phyloP scores from a whole-genome alignment of 2,329 filamentous ascomycete species.

The Colletotrichum australisinense region DNA sequence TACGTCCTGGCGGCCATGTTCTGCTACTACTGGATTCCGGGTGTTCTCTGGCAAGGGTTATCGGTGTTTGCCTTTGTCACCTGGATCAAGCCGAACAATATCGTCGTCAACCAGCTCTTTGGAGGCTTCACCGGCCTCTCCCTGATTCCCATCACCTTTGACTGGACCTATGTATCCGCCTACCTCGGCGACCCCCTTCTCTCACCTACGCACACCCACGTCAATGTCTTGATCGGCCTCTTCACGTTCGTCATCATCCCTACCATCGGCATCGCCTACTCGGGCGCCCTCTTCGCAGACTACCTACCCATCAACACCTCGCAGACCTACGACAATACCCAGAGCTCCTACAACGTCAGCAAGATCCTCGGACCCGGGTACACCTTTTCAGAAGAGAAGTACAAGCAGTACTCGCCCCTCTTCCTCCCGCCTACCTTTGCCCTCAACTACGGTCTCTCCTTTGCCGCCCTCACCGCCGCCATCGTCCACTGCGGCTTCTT shows the following conservation, averaged over 20 bases:
- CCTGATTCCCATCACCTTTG: conserved; percentile 70
- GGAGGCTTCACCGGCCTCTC: conserved; percentile 69
- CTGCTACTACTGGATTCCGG: conserved; percentile 66
- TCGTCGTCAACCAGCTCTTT: conserved; percentile 70
- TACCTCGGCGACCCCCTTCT: conserved; percentile 47
- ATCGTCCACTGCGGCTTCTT: conserved; percentile 64
- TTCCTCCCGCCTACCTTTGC: conserved; percentile 64
- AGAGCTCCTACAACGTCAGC: conserved; percentile 60
- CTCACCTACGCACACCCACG: conserved; percentile 27
- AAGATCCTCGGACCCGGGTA: conserved; percentile 63
- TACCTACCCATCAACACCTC: conserved; percentile 68
- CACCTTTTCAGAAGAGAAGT: conserved; percentile 70
- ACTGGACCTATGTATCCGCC: conserved; percentile 59
- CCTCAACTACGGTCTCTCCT: conserved; percentile 47
- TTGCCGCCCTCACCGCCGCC: conserved; percentile 65
- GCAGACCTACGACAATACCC: conserved; percentile 68
- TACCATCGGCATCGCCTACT: conserved; percentile 59
- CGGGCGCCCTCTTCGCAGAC: conserved; percentile 58
- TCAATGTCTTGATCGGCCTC: conserved; percentile 23
- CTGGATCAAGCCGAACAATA: conserved; percentile 69
- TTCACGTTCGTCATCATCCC: conserved; percentile 28
- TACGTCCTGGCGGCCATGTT: conserved; percentile 55
- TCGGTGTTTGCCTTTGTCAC: conserved; percentile 67
- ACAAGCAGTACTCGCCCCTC: conserved; percentile 51
- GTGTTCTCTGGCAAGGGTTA: conserved; percentile 59